These are phyloP conservation scores for Tylopilus cervinicoccineus DNA, from an alignment of 768 basidiomycete species.

Conservation along the genomic window DNA sequence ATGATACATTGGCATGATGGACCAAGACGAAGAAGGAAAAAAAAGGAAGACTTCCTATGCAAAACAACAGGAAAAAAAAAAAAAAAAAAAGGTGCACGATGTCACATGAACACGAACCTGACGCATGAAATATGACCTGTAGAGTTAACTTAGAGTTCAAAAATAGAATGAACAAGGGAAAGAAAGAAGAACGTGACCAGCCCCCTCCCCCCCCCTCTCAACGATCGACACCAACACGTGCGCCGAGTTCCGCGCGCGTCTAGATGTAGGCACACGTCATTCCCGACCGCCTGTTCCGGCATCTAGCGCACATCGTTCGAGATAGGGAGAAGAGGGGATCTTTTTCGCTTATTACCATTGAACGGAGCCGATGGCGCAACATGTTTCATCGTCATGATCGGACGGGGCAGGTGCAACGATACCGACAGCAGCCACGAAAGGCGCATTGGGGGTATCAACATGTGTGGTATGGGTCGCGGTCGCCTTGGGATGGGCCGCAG, in stretches of 20 bases:
- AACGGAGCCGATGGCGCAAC: conserved; percentile 9
- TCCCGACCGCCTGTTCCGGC: neutral
- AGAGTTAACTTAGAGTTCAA: conserved; percentile 8
- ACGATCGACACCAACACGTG: neutral
- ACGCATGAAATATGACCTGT: neutral
- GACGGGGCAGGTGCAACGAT: conserved; percentile 6
- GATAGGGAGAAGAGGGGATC: neutral
- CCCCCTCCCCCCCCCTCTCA: no score
- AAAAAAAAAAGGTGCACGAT: conserved; percentile 6
- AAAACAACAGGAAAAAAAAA: conserved; percentile 22
- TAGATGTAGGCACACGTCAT: neutral
- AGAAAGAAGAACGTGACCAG: neutral
- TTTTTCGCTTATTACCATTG: conserved; percentile 10
- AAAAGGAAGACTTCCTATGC: conserved; percentile 15
- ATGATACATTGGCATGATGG: conserved; percentile 24
- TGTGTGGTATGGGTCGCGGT: conserved; percentile 5
- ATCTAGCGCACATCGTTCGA: neutral
- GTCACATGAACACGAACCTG: conserved; percentile 1
- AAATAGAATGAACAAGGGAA: neutral
- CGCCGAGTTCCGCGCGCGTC: neutral
- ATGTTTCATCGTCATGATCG: neutral
- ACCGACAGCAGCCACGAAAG: conserved; percentile 3
- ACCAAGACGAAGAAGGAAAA: conserved; percentile 12
- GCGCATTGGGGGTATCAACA: conserved; percentile 1
- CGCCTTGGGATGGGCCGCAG: conserved; percentile 18